Base-by-base conservation (phyloP, 495 filamentous ascomycete species). In the Cercophora scortea region DNA sequence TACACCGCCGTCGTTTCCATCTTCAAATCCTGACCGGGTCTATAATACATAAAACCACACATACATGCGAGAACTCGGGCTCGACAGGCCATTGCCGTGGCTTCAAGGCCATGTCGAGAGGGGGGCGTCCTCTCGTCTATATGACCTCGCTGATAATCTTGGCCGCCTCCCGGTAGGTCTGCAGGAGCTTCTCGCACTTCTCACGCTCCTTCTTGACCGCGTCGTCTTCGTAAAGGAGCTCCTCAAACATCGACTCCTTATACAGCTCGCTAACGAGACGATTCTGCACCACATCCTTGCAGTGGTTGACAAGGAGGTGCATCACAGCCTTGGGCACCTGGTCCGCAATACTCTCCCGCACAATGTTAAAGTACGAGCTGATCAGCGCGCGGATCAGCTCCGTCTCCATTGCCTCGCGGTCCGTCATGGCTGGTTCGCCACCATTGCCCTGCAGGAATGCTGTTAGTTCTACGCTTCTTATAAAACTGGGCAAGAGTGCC, bases 271-370 rank as follows among this genome's bases (percentile, higher is more conserved):
- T 96, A 39, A 98, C 93, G 10, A 98, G 81, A 38, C 93, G 80
- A 66, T 98, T 98, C 68, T 98, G 93, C 33, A 98, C 90, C 5
- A 88, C 91, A 56, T 98, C 93, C 66, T 96, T 98, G 68, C 88
- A 93, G 71, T 95, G 88, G 70, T 98, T 97, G 59, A 98, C 93
- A 43, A 98, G 82, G 10, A 98, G 84, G 63, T 98, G 93, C 93
- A 98, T 98, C 60, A 98, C 86, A 1, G 93, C 93, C 72, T 98
- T 98, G 45, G 93, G 93, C 16, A 98, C 94, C 69, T 97, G 92
- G 62, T 98, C 93, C 19, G 92, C 92, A 59, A 96, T 96, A 38
- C 88, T 89, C 65, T 98, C 93, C 49, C 93, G 87, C 10, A 98
- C 93, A 58, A 98, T 98, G 62, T 95, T 91, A 77, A 98, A 98